Evolutionary conservation across 441 rosid genomes (phyloP), one percentile per base, ranked within the genome.

Genomic region (Cnidoscolus chayamansa): DNA sequence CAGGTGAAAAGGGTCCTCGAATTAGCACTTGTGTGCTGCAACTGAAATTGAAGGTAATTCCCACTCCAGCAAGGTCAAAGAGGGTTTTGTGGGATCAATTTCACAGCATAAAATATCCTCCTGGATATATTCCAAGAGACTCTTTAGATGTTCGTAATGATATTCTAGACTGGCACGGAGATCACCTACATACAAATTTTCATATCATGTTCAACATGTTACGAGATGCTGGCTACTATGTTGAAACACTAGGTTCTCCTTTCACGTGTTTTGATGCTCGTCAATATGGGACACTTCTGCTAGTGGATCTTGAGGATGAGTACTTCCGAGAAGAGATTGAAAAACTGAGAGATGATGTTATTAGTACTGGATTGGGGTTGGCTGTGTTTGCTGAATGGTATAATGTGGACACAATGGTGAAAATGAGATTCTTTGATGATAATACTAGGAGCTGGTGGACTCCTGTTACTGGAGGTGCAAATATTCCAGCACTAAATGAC

Each of bases 361-460:
- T 88, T 68, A 87, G 86, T 73, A 84, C 88, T 43, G 98, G 97
- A 30, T 77, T 95, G 77, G 99, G 99, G 47, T 81, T 95, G 73
- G 86, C 86, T 75, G 93, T 95, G 58, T 95, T 92, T 79, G 90
- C 99, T 63, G 99, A 95, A 81, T 95, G 99, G 99, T 95, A 95
- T 85, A 95, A 91, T 79, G 88, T 95, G 25, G 99, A 91, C 53
- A 93, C 99, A 31, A 93, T 95, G 98, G 97, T 95, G 76, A 95
- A 95, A 79, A 95, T 95, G 99, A 89, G 99, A 81, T 95, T 95
- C 84, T 95, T 95, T 4, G 99, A 95, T 77, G 99, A 95, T 79
- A 93, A 95, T 81, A 93, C 99, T 0, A 82, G 98, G 63, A 95
- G 99, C 77, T 91, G 97, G 99, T 95, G 99, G 99, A 95, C 98